Evolutionary conservation across 2,329 filamentous ascomycete genomes (phyloP), one percentile per base, ranked within the genome.

Genomic region (Furcasterigmium sp.): DNA sequence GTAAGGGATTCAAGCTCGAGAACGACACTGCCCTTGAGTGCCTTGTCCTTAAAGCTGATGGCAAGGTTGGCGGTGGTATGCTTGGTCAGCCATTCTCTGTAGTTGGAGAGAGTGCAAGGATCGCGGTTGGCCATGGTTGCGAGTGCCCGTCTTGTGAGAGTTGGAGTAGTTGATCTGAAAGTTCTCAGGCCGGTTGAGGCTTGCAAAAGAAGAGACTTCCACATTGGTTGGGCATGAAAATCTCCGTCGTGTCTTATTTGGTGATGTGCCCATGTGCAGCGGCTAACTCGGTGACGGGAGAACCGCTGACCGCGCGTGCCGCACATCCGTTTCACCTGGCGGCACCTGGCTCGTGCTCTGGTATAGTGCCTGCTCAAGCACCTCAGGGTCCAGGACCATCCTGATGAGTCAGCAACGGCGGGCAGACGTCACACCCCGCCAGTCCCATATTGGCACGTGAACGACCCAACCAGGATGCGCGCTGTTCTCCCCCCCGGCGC

Each of bases 51-150:
- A 62, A 97, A 98, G 57, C 95, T 82, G 54, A 97, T 83, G 53
- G 82, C 80, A 57, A 96, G 80, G 62, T 86, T 82, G 45, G 87
- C 86, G 17, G 80, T 84, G 17, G 89, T 93, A 69, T 96, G 90
- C 60, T 77, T 82, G 15, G 88, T 95, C 48, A 80, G 74, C 82
- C 89, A 96, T 44, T 85, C 82, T 63, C 87, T 82, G 67, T 96
- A 96, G 71, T 97, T 97, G 60, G 87, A 86, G 46, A 93, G 69
- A 20, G 93, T 96, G 63, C 90, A 94, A 42, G 90, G 90, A 67
- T 97, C 91, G 57, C 87, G 80, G 40, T 73, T 55, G 23, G 61
- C 54, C 55, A 66, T 66, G 45, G 48, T 60, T 42, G 51, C 51
- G 46, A 41, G 46, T 46, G 28, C 32, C 14, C 32, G 25, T 14